A percentile compares a stretch with the other conserved stretches of the same genome.
Evolutionary conservation across 2,329 filamentous ascomycete species (phyloP).

Genomic region (Paracorniculantispora psalliotae): DNA sequence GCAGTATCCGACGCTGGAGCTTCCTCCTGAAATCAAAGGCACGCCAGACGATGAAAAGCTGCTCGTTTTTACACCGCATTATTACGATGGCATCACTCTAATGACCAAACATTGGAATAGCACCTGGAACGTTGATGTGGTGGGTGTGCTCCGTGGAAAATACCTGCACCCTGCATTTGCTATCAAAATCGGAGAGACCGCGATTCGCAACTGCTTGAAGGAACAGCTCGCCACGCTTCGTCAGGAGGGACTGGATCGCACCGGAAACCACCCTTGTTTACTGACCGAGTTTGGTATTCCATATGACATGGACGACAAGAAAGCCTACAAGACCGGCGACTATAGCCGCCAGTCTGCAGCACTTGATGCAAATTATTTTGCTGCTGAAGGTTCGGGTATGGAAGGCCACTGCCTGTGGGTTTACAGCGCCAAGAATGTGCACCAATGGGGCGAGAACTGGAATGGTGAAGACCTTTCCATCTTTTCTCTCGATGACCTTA

Average conservation of each 20-base stretch:
- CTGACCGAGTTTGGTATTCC: constrained; percentile 96
- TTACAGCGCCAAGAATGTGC: constrained; percentile 78
- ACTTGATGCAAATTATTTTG: constrained; percentile 94
- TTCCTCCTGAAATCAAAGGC: constrained; percentile 82
- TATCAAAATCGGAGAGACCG: constrained; percentile 86
- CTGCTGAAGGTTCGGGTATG: constrained; percentile 74
- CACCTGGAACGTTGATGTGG: constrained; percentile 92
- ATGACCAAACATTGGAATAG: constrained; percentile 99
- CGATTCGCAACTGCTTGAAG: constrained; percentile 87
- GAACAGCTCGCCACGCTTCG: constrained; percentile 81
- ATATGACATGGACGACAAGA: constrained; percentile 96
- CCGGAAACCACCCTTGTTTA: constrained; percentile 82
- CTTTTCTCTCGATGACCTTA: constrained; percentile 75
- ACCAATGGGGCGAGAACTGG: constrained; percentile 89
- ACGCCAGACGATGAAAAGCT: constrained; percentile 83
- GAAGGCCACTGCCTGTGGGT: constrained; percentile 89
- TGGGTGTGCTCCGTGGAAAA: constrained; percentile 82
- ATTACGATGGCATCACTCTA: constrained; percentile 92
- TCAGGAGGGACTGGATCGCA: constrained; percentile 81
- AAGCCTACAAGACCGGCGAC: constrained; percentile 92
- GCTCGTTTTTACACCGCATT: constrained; percentile 91
- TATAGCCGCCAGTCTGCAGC: constrained; percentile 89
- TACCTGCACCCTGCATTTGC: constrained; percentile 88
- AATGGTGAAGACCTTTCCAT: constrained; percentile 97
- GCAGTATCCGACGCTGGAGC: constrained; percentile 86